Conservation (phyloP, 805 yeast genomes). For the Sugiyamaella americana region DNA sequence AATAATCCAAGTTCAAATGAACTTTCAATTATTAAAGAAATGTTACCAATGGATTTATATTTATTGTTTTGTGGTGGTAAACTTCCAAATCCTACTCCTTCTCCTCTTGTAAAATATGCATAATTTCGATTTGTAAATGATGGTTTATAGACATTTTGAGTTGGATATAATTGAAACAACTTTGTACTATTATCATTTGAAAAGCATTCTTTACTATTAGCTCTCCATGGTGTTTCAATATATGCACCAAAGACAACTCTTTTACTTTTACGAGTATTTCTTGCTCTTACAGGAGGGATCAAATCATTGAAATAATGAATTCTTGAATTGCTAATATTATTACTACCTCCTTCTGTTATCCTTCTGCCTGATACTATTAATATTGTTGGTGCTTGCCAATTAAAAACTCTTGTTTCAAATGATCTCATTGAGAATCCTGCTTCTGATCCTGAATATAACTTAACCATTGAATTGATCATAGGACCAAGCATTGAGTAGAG, state of each 20-base stretch:
- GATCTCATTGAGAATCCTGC: conserved; percentile 86
- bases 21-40: conserved; percentile 72
- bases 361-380: conserved; percentile 60
- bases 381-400: conserved; percentile 86
- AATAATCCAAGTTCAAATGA: conserved; percentile 76
- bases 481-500: conserved; percentile 35
- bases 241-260: conserved; percentile 60
- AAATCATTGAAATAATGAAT: conserved; percentile 21
- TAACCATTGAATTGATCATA: conserved; percentile 36
- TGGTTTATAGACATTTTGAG: conserved; percentile 48
- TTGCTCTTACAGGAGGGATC: conserved; percentile 22
- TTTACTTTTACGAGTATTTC: conserved; percentile 26
- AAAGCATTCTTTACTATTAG: conserved; percentile 63
- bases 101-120: conserved; percentile 54
- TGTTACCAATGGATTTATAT: conserved; percentile 54
- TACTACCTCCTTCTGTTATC: conserved; percentile 17
- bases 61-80: conserved; percentile 47
- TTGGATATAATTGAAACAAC: conserved; percentile 65
- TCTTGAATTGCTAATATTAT: conserved; percentile 16
- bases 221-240: conserved; percentile 68
- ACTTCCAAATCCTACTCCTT: conserved; percentile 76
- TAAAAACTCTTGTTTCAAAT: conserved; percentile 72
- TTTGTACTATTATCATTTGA: conserved; percentile 53
- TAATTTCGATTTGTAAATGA: conserved; percentile 33
- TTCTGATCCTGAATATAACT: conserved; percentile 65